Conservation (phyloP, 2,329 filamentous ascomycete genomes). For the Penicillium corylophilum region DNA sequence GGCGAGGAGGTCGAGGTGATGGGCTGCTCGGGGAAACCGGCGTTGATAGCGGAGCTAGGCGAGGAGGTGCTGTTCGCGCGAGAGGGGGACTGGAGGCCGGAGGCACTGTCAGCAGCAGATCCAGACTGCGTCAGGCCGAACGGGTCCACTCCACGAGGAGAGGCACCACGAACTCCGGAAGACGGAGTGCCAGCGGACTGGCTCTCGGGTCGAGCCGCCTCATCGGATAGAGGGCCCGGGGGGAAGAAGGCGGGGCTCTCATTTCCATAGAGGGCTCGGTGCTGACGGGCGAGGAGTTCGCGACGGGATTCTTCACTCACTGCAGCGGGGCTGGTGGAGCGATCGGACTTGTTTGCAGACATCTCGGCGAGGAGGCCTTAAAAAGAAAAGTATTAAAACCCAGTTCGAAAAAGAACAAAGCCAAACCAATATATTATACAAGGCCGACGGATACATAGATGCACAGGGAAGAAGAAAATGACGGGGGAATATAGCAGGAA, state of each 20-base stretch:
- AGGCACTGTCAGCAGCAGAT: constrained; percentile 35
- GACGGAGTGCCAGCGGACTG: constrained; percentile 63
- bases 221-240: constrained; percentile 65
- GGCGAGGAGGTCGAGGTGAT: constrained; percentile 85
- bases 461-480: constrained; percentile 28
- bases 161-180: constrained; percentile 67
- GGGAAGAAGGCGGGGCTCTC: constrained; percentile 66
- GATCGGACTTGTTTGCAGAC: constrained; percentile 76
- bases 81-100: constrained; percentile 55
- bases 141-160: constrained; percentile 76
- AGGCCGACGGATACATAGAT: constrained; percentile 43
- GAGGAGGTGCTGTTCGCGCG: constrained; percentile 84
- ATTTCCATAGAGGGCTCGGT: constrained; percentile 87
- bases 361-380: constrained; percentile 66
- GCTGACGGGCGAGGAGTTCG: constrained; percentile 92
- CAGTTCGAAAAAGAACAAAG: constrained; percentile 19
- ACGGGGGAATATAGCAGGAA: constrained; percentile 36
- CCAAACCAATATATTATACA: constrained; percentile 44
- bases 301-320: constrained; percentile 96
- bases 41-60: constrained; percentile 52
- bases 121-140: constrained; percentile 57
- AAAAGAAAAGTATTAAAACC: constrained; percentile 42
- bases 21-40: constrained; percentile 61
- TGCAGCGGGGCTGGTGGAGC: constrained; percentile 76
- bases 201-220: constrained; percentile 64